These are phyloP conservation scores for Raddia distichophylla DNA, from an alignment of 176 grass and related monocot genomes.

Conservation along the genomic window DNA sequence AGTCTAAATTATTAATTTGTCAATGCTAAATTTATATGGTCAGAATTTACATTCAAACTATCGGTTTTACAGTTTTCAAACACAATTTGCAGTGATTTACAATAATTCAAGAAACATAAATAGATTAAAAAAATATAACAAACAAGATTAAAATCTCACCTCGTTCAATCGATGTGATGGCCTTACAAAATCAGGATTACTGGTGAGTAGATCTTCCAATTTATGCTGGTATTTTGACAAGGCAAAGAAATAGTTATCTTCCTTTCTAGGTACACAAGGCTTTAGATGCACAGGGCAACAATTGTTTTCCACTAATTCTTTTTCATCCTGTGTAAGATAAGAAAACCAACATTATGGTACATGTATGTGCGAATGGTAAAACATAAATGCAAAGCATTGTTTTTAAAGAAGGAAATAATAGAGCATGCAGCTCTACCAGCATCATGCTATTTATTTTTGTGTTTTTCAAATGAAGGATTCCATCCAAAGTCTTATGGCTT, in stretches of 20 bases:
- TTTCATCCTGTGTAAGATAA: slow-evolving; percentile 76
- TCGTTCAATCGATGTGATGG: slow-evolving; percentile 90
- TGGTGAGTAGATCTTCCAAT: slow-evolving; percentile 78
- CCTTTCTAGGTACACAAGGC: slow-evolving; percentile 83
- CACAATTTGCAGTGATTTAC: neutral
- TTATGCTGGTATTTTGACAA: slow-evolving; percentile 91
- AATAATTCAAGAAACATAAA: slow-evolving; percentile 25
- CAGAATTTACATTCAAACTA: neutral
- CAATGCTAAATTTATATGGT: slow-evolving; percentile 2
- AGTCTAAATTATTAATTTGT: neutral
- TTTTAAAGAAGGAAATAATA: slow-evolving; percentile 1
- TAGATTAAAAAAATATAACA: slow-evolving; percentile 19
- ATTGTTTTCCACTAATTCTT: slow-evolving; percentile 82
- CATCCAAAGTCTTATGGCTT: neutral
- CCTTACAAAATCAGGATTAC: slow-evolving; percentile 94
- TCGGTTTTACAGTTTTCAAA: slow-evolving; percentile 22
- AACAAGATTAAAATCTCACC: slow-evolving; percentile 54
- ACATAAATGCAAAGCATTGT: neutral
- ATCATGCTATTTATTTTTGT: neutral
- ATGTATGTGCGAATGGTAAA: slow-evolving; percentile 10
- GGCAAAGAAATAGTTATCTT: slow-evolving; percentile 99
- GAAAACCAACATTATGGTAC: slow-evolving; percentile 19
- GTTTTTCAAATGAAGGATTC: neutral
- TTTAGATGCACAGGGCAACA: slow-evolving; percentile 86
- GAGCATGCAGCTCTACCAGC: neutral